phyloP scores from a whole-genome alignment of 1,284 basidiomycete species.

The Vanrija sp. region DNA sequence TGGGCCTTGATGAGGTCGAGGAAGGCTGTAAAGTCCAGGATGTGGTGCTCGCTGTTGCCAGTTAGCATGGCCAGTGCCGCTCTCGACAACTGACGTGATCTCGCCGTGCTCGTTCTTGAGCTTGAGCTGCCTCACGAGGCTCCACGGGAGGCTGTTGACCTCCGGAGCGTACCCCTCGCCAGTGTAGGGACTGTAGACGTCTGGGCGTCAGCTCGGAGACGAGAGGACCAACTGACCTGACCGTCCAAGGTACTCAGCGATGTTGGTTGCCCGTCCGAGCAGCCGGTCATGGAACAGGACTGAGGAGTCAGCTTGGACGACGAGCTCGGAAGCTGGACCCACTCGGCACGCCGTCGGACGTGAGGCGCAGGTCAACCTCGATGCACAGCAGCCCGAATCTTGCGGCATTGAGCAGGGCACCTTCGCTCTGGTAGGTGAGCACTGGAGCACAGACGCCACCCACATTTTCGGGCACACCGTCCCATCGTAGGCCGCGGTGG shows the following conservation, averaged over 20 bases:
- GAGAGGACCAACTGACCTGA: neutral
- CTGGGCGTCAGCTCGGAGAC: neutral
- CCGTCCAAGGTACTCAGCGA: neutral
- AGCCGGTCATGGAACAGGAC: neutral
- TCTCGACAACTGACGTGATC: neutral
- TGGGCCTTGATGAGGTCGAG: neutral
- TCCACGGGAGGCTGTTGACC: neutral
- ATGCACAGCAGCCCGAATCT: neutral
- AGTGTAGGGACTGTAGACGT: neutral
- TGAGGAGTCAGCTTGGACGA: neutral
- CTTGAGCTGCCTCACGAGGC: neutral
- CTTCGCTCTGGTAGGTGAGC: neutral
- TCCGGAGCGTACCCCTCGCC: neutral
- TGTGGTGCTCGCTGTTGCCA: no score
- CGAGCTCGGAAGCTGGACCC: neutral
- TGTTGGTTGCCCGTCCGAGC: neutral
- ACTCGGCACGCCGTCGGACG: neutral
- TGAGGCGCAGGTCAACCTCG: slow-evolving; percentile 3
- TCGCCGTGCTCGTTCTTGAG: slow-evolving; percentile 2
- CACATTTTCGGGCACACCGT: slow-evolving; percentile 3
- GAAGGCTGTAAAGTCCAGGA: neutral
- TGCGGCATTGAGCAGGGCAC: neutral
- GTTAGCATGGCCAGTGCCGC: neutral
- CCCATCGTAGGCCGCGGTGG: slow-evolving; percentile 4
- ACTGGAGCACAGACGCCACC: neutral